Evolutionary conservation across 176 grass and related monocot species (phyloP), one percentile per base, ranked within the genome.

Genomic region (Cocos nucifera): DNA sequence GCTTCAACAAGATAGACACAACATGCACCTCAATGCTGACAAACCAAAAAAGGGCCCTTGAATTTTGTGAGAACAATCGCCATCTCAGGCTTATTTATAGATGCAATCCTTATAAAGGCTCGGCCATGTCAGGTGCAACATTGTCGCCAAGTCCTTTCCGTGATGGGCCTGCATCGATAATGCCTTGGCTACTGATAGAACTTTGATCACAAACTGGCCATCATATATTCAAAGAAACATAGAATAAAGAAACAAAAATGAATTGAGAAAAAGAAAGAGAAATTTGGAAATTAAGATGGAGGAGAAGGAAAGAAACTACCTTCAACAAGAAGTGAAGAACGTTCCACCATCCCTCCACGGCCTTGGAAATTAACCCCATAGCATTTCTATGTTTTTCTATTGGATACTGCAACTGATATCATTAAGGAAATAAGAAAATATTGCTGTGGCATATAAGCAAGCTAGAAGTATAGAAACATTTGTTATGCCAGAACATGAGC

Each of bases 261-360:
- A 21, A 74, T 55, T 0, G 1, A 29, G 3, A 55, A 35, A 17
- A 54, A n/a, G 1, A 69, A 4, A 24, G 9, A 2, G 8, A 10
- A 39, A 39, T 39, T 39, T 39, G 8, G 32, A 39, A 35, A 39
- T 39, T 2, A 39, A 18, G 63, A 8, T 3, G 22, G 61, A n/a
- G 3, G 53, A 26, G 1, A 53, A 26, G 20, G 20, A 56, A 50
- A 48, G 10, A 49, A 29, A 9, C 17, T 16, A 90, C 93, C 87
- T 98, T 98, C 73, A 92, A 88, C 59, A 98, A 73, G 76, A 98
- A 98, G 6, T 87, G 87, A 26, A 98, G 93, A 56, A 86, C 84
- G 25, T 63, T 76, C 4, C 60, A 70, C 93, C 87, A 91, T n/a
- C 69, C 75, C 17, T 67, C 76, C 21, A 67, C 73, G 56, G 77